These are phyloP conservation scores for Alternaria dauci DNA, from an alignment of 2,329 filamentous ascomycete species.

Conservation along the genomic window DNA sequence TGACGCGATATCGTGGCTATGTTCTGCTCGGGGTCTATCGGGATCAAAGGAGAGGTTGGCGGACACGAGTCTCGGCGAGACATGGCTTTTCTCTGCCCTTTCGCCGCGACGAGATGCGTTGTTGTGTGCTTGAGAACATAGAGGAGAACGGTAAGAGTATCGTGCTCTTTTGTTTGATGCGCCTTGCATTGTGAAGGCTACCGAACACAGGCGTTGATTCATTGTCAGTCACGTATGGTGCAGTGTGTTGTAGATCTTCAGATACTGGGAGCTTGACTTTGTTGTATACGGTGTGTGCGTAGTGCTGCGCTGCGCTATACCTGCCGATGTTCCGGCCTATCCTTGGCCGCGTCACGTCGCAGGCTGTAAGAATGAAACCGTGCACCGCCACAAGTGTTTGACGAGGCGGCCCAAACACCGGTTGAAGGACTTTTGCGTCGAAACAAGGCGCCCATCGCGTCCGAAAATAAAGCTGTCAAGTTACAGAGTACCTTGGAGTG, in stretches of 20 bases:
- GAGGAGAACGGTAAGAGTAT: not conserved
- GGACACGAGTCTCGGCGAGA: not conserved
- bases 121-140: not conserved
- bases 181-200: not conserved
- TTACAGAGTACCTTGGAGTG: conserved; percentile 6
- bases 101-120: not conserved
- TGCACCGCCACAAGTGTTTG: conserved; percentile 30
- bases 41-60: not conserved
- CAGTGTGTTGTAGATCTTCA: not conserved
- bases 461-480: conserved; percentile 10
- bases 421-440: not conserved
- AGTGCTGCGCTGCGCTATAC: not conserved
- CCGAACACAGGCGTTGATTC: not conserved
- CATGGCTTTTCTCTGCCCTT: not conserved
- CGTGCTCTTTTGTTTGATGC: not conserved
- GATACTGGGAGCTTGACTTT: not conserved
- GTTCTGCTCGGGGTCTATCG: not conserved
- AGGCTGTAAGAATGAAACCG: conserved; percentile 14
- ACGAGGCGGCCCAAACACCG: conserved; percentile 10
- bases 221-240: not conserved
- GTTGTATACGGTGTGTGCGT: not conserved
- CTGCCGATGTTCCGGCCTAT: conserved; percentile 22
- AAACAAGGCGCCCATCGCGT: conserved; percentile 8
- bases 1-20: not conserved
- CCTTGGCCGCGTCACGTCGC: conserved; percentile 23